Conservation (phyloP, 2,329 filamentous ascomycete genomes). For the Nothophoma quercina region DNA sequence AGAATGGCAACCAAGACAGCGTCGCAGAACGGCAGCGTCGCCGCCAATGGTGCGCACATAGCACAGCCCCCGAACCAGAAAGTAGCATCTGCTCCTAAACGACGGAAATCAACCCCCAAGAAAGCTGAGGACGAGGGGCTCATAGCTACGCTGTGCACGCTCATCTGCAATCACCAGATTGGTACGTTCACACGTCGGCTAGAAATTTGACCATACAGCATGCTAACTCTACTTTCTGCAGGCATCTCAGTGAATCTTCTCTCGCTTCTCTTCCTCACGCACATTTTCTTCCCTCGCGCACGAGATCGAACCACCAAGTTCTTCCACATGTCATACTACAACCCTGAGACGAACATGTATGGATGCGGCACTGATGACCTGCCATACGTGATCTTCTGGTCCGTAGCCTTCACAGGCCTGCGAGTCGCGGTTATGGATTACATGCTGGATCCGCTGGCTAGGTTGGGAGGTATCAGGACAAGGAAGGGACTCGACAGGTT, state of each 20-base stretch:
- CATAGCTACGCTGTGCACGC: slow-evolving; percentile 67
- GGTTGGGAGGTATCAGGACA: slow-evolving; percentile 74
- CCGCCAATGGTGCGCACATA: slow-evolving; percentile 14
- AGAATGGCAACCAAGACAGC: slow-evolving; percentile 28
- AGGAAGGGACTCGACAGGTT: slow-evolving; percentile 82
- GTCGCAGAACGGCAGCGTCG: slow-evolving; percentile 20
- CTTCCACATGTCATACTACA: slow-evolving; percentile 85
- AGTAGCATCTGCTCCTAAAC: slow-evolving; percentile 21
- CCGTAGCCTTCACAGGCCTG: slow-evolving; percentile 85
- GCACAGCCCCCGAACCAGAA: slow-evolving; percentile 23
- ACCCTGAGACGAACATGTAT: slow-evolving; percentile 72
- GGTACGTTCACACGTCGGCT: slow-evolving; percentile 62
- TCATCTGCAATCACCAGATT: slow-evolving; percentile 81
- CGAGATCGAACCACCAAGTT: slow-evolving; percentile 84
- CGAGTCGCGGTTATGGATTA: slow-evolving; percentile 89
- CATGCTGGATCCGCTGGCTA: slow-evolving; percentile 79
- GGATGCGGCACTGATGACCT: slow-evolving; percentile 80
- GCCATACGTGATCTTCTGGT: slow-evolving; percentile 77
- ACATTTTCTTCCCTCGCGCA: slow-evolving; percentile 82
- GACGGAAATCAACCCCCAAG: slow-evolving; percentile 39
- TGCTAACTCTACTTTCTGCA: slow-evolving; percentile 45
- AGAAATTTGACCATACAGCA: background rate
- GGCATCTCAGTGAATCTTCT: slow-evolving; percentile 87
- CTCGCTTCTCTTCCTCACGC: slow-evolving; percentile 80
- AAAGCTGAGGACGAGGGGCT: slow-evolving; percentile 70